Base-by-base conservation (phyloP, 192 early-diverging fungal genomes). In the Kickxella alabastrina region DNA sequence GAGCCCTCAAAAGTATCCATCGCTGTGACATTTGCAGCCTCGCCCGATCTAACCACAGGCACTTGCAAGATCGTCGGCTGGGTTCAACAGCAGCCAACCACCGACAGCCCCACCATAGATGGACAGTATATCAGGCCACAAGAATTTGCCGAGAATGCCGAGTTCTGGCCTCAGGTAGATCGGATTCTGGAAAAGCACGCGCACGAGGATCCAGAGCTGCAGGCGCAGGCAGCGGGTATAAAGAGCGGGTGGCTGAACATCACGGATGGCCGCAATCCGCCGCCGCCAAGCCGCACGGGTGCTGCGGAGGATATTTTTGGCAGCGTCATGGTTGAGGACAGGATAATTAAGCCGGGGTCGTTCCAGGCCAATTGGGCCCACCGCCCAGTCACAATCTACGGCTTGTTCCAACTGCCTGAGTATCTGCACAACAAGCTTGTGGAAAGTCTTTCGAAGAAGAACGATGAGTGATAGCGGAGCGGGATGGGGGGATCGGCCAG, bases 181-280 rank as follows among this genome's bases (percentile, higher is more conserved):
- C 8, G 47, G 18, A 58, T 69, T 18, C 23, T 76, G 10, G 56
- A 37, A 40, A 38, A 69, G 49, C 52, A 69, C 22, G 73, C 66
- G 14, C 73, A 76, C 45, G 54, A 61, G 51, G 73, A 76, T 27
- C 73, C 73, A 2, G 73, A 69, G 61, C 57, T 76, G 54, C 60
- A 65, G 54, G 56, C 73, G 17, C 62, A 55, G 54, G 73, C 73
- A 3, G 66, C 61, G 47, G 68, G 50, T 41, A 60, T 69, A 24
- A 76, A 76, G 54, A 55, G 36, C 31, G 73, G 73, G 15, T 76
- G 73, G 73, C 52, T 76, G 61, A 76, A 76, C 38, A 61, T 76
- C 29, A 36, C 49, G 17, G 73, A 76, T 32, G 54, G 52, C 0
- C 60, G 73, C 34, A 69, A 76, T 24, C 73, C 73, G 31, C 66